Base-by-base conservation (phyloP, 2,329 filamentous ascomycete genomes). In the Calycina herbarum region DNA sequence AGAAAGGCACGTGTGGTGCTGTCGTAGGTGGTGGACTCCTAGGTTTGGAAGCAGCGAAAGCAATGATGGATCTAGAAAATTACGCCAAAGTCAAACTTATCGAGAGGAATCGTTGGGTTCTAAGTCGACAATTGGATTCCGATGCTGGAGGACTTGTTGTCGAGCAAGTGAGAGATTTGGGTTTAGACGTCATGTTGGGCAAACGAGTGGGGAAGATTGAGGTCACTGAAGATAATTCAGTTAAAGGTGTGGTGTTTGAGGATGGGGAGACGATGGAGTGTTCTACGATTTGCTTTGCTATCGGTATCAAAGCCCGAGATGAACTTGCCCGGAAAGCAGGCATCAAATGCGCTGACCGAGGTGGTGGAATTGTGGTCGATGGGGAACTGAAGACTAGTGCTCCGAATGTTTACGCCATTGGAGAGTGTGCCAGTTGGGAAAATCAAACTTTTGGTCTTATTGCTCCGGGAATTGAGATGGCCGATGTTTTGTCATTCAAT, bases 371-470 rank as follows among this genome's bases (percentile, higher is more conserved):
- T 63, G 83, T 94, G 33, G 70, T 74, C 17, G 64, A 66, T 29
- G 83, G 85, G 64, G 81, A 86, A 70, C 79, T 97, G 5, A 83
- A 83, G 67, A 96, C 93, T 1, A 95, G 86, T 38, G 77, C 83
- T 3, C 81, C 86, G 0, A 88, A 90, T 68, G 86, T 97, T 60
- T 97, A 95, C 75, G 93, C 93, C 58, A 90, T 97, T 60, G 94
- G 93, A 64, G 94, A 97, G 78, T 97, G 93, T 73, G 93, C 93
- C 5, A 95, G 89, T 79, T 97, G 92, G 92, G 85, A 94, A 68
- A 89, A 87, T 70, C 90, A 95, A 77, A 93, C 92, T 0, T 97
- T 93, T 70, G 93, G 93, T 5, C 85, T 97, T 24, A 96, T 97
- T 71, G 93, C 91, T 0, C 93, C 93, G 0, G 93, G 93, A 20